Evolutionary conservation across 1,139 yeast genomes (phyloP).

Genomic region (Chernovozyma sophiae-reginae): DNA sequence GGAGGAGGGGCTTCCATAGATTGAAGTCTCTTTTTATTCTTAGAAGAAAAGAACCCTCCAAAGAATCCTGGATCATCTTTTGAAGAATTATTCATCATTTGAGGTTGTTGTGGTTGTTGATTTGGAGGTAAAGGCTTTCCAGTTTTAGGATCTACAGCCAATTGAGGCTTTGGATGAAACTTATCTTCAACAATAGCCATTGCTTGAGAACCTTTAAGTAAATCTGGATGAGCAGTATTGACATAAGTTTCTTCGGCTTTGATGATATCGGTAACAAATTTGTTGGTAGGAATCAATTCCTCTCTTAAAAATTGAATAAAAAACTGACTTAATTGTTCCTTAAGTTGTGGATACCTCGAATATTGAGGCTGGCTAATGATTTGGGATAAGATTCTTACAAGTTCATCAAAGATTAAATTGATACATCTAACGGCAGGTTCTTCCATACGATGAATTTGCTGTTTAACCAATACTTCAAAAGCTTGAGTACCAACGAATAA

Average conservation of each 20-base stretch:
- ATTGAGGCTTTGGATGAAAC: slow-evolving; percentile 77
- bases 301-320: slow-evolving; percentile 80
- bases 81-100: slow-evolving; percentile 1
- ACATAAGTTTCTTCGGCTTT: slow-evolving; percentile 87
- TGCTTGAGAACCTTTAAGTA: slow-evolving; percentile 91
- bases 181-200: slow-evolving; percentile 92
- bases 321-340: slow-evolving; percentile 77
- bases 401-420: slow-evolving; percentile 86
- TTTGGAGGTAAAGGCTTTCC: slow-evolving; percentile 68
- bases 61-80: slow-evolving; percentile 67
- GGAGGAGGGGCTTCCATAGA: slow-evolving; percentile 98
- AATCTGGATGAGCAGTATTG: slow-evolving; percentile 96
- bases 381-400: slow-evolving; percentile 85
- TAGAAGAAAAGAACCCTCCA: slow-evolving; percentile 90
- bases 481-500: slow-evolving; percentile 97
- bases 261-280: slow-evolving; percentile 79
- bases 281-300: slow-evolving; percentile 78
- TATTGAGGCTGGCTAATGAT: slow-evolving; percentile 78
- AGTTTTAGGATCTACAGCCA: slow-evolving; percentile 86
- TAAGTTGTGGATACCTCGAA: slow-evolving; percentile 83
- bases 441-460: slow-evolving; percentile 91
- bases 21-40: slow-evolving; percentile 90
- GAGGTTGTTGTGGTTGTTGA: slow-evolving; percentile 28
- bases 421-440: slow-evolving; percentile 91
- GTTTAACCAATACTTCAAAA: slow-evolving; percentile 92